Evolutionary conservation across 148 eudicot genomes (phyloP), one percentile per base, ranked within the genome.

Genomic region (Rhododendron simsii): DNA sequence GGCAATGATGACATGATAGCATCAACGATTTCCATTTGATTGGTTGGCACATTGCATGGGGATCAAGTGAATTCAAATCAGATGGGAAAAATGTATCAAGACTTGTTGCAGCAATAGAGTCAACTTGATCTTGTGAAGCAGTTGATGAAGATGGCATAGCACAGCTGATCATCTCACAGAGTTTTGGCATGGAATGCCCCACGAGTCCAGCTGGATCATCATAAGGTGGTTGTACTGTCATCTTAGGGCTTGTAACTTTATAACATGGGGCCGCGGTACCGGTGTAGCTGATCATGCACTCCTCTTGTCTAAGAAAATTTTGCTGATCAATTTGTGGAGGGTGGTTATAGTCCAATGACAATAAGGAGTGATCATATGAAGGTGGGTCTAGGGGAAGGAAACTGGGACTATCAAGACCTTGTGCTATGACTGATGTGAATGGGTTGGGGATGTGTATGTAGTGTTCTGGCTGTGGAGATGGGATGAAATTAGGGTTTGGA

Each of bases 401-500:
- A 39, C 59, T 59, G 13, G 86, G 20, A 77, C 33, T 65, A 11
- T 67, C 73, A 67, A 67, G 28, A 26, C 16, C 35, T 26, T 26
- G 3, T 48, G 26, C 28, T 30, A 15, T 86, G 85, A 1, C 33
- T 53, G n/a, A 74, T 28, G 76, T 12, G 5, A 11, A 67, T 77
- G 44, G 44, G 44, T 41, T 41, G 44, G 44, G 44, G 44, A 41
- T 41, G 44, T 41, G 44, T 0, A 41, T 41, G 7, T 6, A 41
- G 44, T 41, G 44, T 41, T 5, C 6, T 39, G 41, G 41, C 6
- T 39, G 41, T 39, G 41, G 44, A 41, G 44, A 41, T 5, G 87
- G 89, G 18, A 85, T 84, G 51, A 86, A 86, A 86, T 39, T 84
- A 81, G 88, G 88, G 88, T 89, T 84, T 80, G 86, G 47, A 80